Percentiles rank a stretch among this genome's conserved stretches.
Evolutionary conservation across 352 stramenopile genomes (phyloP).

Genomic region (Globisporangium apiculatum): DNA sequence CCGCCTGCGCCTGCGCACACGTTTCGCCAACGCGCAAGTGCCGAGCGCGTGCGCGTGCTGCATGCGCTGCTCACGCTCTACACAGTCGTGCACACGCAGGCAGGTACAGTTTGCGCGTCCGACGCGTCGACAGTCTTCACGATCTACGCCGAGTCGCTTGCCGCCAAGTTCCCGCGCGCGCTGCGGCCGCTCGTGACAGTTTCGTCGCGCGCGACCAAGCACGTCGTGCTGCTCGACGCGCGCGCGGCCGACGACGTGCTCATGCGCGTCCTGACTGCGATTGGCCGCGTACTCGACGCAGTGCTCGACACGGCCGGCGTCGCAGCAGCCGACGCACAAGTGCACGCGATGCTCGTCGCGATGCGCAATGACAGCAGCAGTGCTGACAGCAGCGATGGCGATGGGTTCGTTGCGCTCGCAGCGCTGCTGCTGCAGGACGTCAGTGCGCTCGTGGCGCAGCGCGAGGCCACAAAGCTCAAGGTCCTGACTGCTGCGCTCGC

Average conservation of each 20-base stretch:
- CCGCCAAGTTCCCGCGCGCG: constrained; percentile 27
- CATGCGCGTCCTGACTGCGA: constrained; percentile 29
- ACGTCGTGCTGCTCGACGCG: constrained; percentile 28
- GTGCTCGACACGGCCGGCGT: constrained; percentile 5
- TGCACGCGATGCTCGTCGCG: constrained; percentile 7
- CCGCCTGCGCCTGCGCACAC: constrained; percentile 2
- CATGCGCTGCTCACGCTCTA: constrained; percentile 32
- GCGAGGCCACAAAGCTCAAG: constrained; percentile 36
- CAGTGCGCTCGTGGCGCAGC: constrained; percentile 17
- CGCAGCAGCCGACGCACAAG: constrained; percentile 11
- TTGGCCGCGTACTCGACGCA: constrained; percentile 22
- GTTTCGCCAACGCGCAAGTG: not conserved
- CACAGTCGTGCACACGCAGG: constrained; percentile 19
- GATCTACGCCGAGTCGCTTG: constrained; percentile 40
- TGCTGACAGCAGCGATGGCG: too few relatives aligned
- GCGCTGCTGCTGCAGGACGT: constrained; percentile 29
- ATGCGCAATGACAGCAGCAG: constrained; percentile 1
- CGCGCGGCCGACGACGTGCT: constrained; percentile 36
- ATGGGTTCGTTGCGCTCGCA: constrained; percentile 22
- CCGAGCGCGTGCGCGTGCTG: constrained; percentile 13
- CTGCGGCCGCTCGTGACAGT: constrained; percentile 25
- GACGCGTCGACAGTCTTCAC: constrained; percentile 23
- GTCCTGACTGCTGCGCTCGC: constrained; percentile 29
- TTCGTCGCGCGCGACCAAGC: constrained; percentile 15
- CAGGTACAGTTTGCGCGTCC: not conserved